phyloP scores from a whole-genome alignment of 1,139 yeast species.

The Scheffersomyces quercinus region DNA sequence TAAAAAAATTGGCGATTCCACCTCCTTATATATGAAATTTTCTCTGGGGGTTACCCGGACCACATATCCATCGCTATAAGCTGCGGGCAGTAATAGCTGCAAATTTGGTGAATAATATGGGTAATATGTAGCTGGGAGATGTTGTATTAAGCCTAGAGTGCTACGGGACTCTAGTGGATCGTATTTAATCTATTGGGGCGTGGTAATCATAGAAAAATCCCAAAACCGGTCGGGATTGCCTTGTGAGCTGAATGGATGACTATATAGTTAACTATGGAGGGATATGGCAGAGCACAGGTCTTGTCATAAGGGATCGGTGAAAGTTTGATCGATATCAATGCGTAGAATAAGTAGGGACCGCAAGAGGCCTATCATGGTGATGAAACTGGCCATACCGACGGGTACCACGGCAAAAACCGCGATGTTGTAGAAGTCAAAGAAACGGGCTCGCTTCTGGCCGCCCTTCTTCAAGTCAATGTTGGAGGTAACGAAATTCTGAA shows the following conservation, averaged over 20 bases:
- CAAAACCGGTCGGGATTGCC: too few species aligned
- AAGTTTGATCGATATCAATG: constrained; percentile 56
- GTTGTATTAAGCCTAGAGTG: too few species aligned
- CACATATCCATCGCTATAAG: neutral
- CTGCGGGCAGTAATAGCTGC: too few species aligned
- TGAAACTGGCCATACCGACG: constrained; percentile 89
- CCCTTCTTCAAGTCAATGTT: constrained; percentile 58
- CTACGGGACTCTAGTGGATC: too few species aligned
- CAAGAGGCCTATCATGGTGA: constrained; percentile 83
- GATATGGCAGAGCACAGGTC: too few species aligned
- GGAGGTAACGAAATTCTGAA: constrained; percentile 87
- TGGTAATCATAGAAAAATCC: too few species aligned
- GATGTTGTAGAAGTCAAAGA: constrained; percentile 79
- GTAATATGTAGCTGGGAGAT: too few species aligned
- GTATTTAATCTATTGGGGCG: too few species aligned
- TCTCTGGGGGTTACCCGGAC: constrained; percentile 6
- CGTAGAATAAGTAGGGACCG: constrained; percentile 74
- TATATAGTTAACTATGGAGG: too few species aligned
- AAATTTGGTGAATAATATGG: too few species aligned
- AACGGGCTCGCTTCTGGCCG: constrained; percentile 49
- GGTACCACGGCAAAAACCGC: constrained; percentile 97
- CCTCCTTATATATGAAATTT: constrained; percentile 6
- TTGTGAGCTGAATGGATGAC: too few species aligned
- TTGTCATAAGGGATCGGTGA: neutral
- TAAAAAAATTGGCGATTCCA: constrained; percentile 3